phyloP scores from a whole-genome alignment of 1,139 yeast species.

The Cylindricascospora bacillispora region DNA sequence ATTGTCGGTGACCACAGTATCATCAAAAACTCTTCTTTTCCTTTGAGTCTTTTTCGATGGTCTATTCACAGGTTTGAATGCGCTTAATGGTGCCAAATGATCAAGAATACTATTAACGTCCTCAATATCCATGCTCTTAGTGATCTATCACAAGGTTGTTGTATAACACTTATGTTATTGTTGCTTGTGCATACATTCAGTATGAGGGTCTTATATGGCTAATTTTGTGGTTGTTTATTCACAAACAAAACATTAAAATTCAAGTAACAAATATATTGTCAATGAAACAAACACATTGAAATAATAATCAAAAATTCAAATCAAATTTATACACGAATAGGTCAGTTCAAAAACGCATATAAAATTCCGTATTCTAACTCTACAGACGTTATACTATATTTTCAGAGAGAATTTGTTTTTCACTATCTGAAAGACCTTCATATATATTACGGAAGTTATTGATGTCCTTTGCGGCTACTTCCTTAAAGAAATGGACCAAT shows the following conservation, averaged over 20 bases:
- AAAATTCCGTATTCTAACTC: too few species aligned
- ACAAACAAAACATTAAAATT: too few species aligned
- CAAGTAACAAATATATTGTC: too few species aligned
- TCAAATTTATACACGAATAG: too few species aligned
- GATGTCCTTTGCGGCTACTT: slow-evolving; percentile 41
- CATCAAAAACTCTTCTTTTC: slow-evolving; percentile 10
- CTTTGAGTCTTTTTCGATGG: slow-evolving; percentile 2
- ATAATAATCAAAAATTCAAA: too few species aligned
- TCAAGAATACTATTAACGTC: slow-evolving; percentile 3
- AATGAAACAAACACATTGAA: too few species aligned
- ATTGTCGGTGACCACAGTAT: slow-evolving; percentile 6
- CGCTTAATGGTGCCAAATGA: slow-evolving; percentile 9
- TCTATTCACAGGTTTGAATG: slow-evolving; percentile 7
- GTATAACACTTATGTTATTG: too few species aligned
- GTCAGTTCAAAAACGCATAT: too few species aligned
- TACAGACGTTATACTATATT: slow-evolving; percentile 25
- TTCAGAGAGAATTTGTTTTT: slow-evolving; percentile 44
- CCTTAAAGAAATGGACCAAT: slow-evolving; percentile 50
- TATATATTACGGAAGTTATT: slow-evolving; percentile 46
- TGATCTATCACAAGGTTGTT: too few species aligned
- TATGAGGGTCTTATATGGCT: too few species aligned
- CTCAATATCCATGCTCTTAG: slow-evolving; percentile 3
- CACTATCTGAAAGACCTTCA: slow-evolving; percentile 40
- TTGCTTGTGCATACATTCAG: too few species aligned
- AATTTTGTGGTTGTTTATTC: too few species aligned